A percentile compares a stretch with the other conserved stretches of the same genome.
Conservation (phyloP, 2,329 filamentous ascomycete species). For the Pyrenophora graminea region DNA sequence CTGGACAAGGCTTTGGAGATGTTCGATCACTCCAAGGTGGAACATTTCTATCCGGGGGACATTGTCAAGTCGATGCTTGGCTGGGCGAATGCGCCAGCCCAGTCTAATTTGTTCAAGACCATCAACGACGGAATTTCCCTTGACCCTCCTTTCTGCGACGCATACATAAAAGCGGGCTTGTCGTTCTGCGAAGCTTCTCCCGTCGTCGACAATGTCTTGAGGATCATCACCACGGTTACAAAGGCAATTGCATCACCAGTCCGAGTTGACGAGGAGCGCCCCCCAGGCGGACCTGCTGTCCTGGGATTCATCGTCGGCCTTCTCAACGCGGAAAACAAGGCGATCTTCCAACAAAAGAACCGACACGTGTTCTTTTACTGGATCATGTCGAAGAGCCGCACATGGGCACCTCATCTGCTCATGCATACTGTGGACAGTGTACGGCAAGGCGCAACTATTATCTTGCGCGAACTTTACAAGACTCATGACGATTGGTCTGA, state of each 20-base stretch:
- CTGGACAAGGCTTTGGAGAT: constrained; percentile 43
- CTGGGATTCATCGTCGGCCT: constrained; percentile 36
- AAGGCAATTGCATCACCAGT: constrained; percentile 20
- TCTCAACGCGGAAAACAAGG: constrained; percentile 28
- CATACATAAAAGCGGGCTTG: constrained; percentile 40
- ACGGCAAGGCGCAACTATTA: constrained; percentile 25
- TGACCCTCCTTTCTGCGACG: constrained; percentile 31
- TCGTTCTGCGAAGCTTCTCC: constrained; percentile 36
- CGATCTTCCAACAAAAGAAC: constrained; percentile 21
- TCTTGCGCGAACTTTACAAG: constrained; percentile 33
- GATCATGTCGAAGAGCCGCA: constrained; percentile 21
- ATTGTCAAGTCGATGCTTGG: constrained; percentile 40
- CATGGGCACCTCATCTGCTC: constrained; percentile 32
- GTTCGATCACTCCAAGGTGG: constrained; percentile 37
- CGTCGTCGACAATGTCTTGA: constrained; percentile 15
- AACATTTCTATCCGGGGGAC: constrained; percentile 41
- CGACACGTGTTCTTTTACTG: constrained; percentile 29
- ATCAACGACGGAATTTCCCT: constrained; percentile 38
- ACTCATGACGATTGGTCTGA: constrained; percentile 19
- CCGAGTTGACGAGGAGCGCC: constrained; percentile 19
- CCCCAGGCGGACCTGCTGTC: constrained; percentile 29
- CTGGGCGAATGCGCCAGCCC: constrained; percentile 20
- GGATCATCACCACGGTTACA: constrained; percentile 27
- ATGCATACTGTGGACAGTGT: constrained; percentile 36
- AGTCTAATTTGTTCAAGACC: constrained; percentile 27